These are phyloP conservation scores for Macrotyloma uniflorum DNA, from an alignment of 306 rosid genomes.

Conservation along the genomic window DNA sequence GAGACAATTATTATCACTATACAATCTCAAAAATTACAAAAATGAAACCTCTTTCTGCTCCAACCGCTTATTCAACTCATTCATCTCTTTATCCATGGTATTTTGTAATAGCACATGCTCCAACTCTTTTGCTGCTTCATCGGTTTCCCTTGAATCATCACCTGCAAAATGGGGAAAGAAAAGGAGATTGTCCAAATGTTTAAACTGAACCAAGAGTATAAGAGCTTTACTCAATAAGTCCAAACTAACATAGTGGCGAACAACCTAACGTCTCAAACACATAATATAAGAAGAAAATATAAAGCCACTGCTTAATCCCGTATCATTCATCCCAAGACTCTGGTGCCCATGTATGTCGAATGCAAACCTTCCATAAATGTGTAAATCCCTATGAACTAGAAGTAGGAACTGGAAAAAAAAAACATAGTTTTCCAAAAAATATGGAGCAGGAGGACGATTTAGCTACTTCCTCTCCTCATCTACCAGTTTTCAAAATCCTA, in stretches of 20 bases:
- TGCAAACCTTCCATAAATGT: neutral
- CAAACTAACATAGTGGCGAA: slow-evolving; percentile 23
- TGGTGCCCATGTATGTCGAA: neutral
- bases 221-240: slow-evolving; percentile 26
- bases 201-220: slow-evolving; percentile 29
- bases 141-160: slow-evolving; percentile 57
- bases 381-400: slow-evolving; percentile 4
- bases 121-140: slow-evolving; percentile 64
- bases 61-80: slow-evolving; percentile 71
- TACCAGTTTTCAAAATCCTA: slow-evolving; percentile 21
- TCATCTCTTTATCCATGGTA: slow-evolving; percentile 77
- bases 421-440: slow-evolving; percentile 3
- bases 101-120: slow-evolving; percentile 71
- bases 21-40: slow-evolving; percentile 21
- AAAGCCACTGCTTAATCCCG: slow-evolving; percentile 21
- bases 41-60: slow-evolving; percentile 82
- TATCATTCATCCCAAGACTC: neutral
- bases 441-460: slow-evolving; percentile 1
- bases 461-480: slow-evolving; percentile 10
- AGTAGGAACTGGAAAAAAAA: slow-evolving; percentile 9
- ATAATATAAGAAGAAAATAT: neutral
- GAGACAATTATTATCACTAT: slow-evolving; percentile 9
- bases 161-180: slow-evolving; percentile 45
- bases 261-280: slow-evolving; percentile 26
- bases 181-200: slow-evolving; percentile 26